These are phyloP conservation scores for Ilyonectria mors-panacis DNA, from an alignment of 2,329 filamentous ascomycete species.

Conservation along the genomic window DNA sequence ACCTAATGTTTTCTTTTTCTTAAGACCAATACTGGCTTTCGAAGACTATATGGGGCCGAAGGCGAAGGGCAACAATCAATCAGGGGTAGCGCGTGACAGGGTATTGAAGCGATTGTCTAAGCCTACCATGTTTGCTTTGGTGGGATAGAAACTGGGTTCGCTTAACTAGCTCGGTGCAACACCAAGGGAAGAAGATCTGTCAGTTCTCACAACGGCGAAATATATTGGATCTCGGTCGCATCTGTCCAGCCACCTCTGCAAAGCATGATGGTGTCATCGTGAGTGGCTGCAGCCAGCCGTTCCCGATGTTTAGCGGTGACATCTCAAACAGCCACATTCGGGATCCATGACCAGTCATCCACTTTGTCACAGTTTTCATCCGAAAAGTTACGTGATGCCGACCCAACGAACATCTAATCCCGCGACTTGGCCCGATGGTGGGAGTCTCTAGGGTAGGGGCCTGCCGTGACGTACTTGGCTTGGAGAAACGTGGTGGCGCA, in stretches of 20 bases:
- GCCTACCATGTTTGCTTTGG: background rate
- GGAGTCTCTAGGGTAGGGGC: background rate
- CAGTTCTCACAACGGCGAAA: background rate
- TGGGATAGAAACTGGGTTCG: too few relatives aligned
- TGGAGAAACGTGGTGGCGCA: background rate
- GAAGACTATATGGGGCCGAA: too few relatives aligned
- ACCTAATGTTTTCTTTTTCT: too few relatives aligned
- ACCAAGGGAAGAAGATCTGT: background rate
- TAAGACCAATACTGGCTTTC: too few relatives aligned
- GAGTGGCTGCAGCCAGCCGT: background rate
- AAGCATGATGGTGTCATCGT: background rate
- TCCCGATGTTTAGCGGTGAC: background rate
- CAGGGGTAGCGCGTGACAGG: too few relatives aligned
- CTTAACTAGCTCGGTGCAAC: too few relatives aligned
- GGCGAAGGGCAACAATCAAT: too few relatives aligned
- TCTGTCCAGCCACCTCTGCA: background rate
- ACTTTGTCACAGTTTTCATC: background rate
- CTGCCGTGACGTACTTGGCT: background rate
- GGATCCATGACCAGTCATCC: background rate
- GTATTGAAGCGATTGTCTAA: too few relatives aligned
- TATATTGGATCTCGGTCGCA: background rate
- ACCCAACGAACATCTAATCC: background rate
- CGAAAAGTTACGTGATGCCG: background rate
- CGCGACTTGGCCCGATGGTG: background rate
- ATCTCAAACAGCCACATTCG: background rate